Percentiles rank a stretch among this genome's conserved stretches.
Conservation (phyloP, 306 rosid genomes). For the Vigna hirtella region DNA sequence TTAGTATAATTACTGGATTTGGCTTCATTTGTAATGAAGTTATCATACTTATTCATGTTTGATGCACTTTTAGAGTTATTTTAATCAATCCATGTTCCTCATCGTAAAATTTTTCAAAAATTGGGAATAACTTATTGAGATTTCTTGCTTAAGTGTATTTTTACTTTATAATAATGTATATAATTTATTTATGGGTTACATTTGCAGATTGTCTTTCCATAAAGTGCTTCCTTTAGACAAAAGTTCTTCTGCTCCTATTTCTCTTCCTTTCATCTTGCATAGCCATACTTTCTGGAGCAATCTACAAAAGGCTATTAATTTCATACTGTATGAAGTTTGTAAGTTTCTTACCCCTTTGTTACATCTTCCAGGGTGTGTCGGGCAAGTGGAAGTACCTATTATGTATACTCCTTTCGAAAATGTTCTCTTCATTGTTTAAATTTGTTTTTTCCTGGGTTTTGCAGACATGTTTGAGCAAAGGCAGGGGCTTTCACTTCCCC, state of each 20-base stretch:
- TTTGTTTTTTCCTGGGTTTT: constrained; percentile 1
- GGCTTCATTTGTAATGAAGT: constrained; percentile 7
- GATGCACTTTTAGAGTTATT: too few relatives aligned
- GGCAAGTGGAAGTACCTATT: constrained; percentile 13
- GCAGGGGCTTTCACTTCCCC: constrained; percentile 76
- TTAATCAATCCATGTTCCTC: too few relatives aligned
- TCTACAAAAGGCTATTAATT: constrained; percentile 20
- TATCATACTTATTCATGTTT: constrained; percentile 4
- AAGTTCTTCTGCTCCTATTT: constrained; percentile 1
- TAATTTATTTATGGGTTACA: too few relatives aligned
- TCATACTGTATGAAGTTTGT: constrained; percentile 54
- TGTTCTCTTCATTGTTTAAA: not conserved
- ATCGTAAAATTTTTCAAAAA: too few relatives aligned
- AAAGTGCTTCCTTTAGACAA: not conserved
- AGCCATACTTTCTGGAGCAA: not conserved
- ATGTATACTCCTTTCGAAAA: not conserved
- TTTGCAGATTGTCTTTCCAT: not conserved
- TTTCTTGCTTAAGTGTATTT: too few relatives aligned
- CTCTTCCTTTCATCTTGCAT: not conserved
- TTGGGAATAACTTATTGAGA: too few relatives aligned
- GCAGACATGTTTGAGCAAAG: constrained; percentile 84
- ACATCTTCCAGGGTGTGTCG: not conserved
- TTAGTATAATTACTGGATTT: not conserved
- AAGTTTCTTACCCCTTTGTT: constrained; percentile 26
- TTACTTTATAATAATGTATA: not conserved